Percentiles rank a stretch among this genome's conserved stretches.
phyloP scores from a whole-genome alignment of 2,329 filamentous ascomycete genomes.

The Didymella arachidicola region DNA sequence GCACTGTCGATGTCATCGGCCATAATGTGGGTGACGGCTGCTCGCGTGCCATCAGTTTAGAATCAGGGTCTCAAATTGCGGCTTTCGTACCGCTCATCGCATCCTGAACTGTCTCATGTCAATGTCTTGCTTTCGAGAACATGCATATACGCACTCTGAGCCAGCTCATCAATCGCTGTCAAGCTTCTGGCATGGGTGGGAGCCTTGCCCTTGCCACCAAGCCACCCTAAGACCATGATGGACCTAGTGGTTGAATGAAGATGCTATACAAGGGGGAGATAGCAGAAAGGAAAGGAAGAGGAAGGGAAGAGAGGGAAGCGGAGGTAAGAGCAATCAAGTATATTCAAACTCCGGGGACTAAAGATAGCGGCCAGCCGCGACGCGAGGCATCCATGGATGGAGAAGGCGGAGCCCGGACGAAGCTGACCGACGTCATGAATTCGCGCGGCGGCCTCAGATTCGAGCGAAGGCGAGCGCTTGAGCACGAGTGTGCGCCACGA shows the following conservation, averaged over 20 bases:
- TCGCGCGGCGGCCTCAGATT: slow-evolving; percentile 1
- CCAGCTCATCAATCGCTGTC: slow-evolving; percentile 65
- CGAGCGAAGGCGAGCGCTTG: neutral
- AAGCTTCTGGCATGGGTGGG: slow-evolving; percentile 62
- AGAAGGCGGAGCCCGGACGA: slow-evolving; percentile 13
- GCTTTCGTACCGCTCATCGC: slow-evolving; percentile 55
- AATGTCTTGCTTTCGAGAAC: neutral
- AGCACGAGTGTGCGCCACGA: slow-evolving; percentile 1
- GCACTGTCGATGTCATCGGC: slow-evolving; percentile 90
- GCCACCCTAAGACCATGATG: slow-evolving; percentile 50
- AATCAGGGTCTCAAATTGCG: slow-evolving; percentile 8
- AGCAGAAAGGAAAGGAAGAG: slow-evolving; percentile 11
- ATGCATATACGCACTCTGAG: slow-evolving; percentile 56
- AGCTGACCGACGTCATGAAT: slow-evolving; percentile 6
- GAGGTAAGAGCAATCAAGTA: slow-evolving; percentile 11
- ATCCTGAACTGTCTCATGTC: slow-evolving; percentile 51
- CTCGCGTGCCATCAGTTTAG: slow-evolving; percentile 38
- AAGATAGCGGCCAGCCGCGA: slow-evolving; percentile 14
- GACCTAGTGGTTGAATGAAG: slow-evolving; percentile 1
- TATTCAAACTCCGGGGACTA: slow-evolving; percentile 20
- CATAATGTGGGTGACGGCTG: slow-evolving; percentile 76
- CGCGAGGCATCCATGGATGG: slow-evolving; percentile 10
- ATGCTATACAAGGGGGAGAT: slow-evolving; percentile 10
- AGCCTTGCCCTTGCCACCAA: slow-evolving; percentile 46
- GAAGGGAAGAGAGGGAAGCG: slow-evolving; percentile 8